These are phyloP conservation scores for Stenogyne calaminthoides DNA, from an alignment of 305 asterid genomes.

Conservation along the genomic window DNA sequence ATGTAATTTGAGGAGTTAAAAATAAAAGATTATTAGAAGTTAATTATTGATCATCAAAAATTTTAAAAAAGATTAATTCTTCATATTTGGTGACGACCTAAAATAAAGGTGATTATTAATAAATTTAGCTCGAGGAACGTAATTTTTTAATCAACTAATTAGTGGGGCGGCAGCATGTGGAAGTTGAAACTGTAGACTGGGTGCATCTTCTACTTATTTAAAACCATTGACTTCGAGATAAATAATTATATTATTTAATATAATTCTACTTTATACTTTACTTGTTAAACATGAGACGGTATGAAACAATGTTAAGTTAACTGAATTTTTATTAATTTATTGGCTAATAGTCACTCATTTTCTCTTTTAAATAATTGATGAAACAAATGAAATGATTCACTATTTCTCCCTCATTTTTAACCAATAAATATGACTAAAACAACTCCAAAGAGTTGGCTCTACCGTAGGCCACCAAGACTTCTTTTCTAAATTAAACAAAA, in stretches of 20 bases:
- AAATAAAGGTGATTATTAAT: constrained; percentile 23
- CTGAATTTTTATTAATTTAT: too few relatives aligned
- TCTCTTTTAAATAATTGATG: too few relatives aligned
- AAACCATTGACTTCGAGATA: constrained; percentile 34
- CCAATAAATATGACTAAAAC: too few relatives aligned
- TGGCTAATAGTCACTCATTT: too few relatives aligned
- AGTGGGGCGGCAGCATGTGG: constrained; percentile 40
- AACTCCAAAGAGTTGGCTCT: too few relatives aligned
- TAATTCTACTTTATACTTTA: background rate
- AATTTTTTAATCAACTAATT: constrained; percentile 1
- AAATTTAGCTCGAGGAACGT: constrained; percentile 18
- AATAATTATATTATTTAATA: background rate
- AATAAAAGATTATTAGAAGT: background rate
- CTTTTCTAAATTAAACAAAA: too few relatives aligned
- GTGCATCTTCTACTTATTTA: constrained; percentile 27
- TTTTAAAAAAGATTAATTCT: constrained; percentile 21
- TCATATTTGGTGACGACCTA: constrained; percentile 55
- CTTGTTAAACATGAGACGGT: too few relatives aligned
- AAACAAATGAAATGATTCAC: background rate
- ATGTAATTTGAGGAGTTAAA: background rate
- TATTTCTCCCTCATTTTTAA: background rate
- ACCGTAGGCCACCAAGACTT: too few relatives aligned
- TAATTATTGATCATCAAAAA: constrained; percentile 2
- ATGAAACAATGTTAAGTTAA: too few relatives aligned
- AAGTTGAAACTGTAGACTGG: background rate